Conservation (phyloP, 2,329 filamentous ascomycete species). For the Aspergillus amoenus region DNA sequence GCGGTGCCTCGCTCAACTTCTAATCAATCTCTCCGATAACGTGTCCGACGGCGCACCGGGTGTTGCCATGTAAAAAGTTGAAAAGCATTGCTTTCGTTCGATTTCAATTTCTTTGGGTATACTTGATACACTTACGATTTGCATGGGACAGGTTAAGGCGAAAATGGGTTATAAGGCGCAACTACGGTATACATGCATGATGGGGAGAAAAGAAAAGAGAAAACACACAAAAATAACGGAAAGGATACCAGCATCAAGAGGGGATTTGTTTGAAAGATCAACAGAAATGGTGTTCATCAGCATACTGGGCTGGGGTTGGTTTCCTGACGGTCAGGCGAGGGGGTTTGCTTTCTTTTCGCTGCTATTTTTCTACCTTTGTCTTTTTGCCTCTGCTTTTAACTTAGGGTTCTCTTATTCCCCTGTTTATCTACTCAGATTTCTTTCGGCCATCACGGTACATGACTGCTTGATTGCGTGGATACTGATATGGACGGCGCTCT, state of each 20-base stretch:
- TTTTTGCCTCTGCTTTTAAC: conserved; percentile 19
- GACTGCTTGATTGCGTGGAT: conserved; percentile 34
- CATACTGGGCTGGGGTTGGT: conserved; percentile 11
- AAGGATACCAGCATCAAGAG: conserved; percentile 6
- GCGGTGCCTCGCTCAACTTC: conserved; percentile 91
- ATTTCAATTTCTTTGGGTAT: conserved; percentile 32
- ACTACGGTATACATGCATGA: conserved; percentile 28
- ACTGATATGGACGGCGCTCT: conserved; percentile 37
- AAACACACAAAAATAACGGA: conserved; percentile 10
- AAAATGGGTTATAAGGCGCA: conserved; percentile 42
- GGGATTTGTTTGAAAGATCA: conserved; percentile 6
- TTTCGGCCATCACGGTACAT: conserved; percentile 31
- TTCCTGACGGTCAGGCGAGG: conserved; percentile 12
- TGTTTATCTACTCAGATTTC: conserved; percentile 15
- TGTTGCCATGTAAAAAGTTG: conserved; percentile 39
- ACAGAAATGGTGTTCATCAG: conserved; percentile 3
- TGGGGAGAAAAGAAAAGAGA: conserved; percentile 15
- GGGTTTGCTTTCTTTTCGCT: conserved; percentile 19
- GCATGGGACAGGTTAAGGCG: conserved; percentile 43
- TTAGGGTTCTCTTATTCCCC: conserved; percentile 12
- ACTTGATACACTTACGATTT: conserved; percentile 39
- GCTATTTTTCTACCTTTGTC: neutral
- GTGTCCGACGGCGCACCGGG: conserved; percentile 57
- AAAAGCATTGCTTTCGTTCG: conserved; percentile 29
- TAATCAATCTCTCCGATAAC: conserved; percentile 94